Base-by-base conservation (phyloP, 1,284 basidiomycete genomes). In the Austropuccinia psidii region DNA sequence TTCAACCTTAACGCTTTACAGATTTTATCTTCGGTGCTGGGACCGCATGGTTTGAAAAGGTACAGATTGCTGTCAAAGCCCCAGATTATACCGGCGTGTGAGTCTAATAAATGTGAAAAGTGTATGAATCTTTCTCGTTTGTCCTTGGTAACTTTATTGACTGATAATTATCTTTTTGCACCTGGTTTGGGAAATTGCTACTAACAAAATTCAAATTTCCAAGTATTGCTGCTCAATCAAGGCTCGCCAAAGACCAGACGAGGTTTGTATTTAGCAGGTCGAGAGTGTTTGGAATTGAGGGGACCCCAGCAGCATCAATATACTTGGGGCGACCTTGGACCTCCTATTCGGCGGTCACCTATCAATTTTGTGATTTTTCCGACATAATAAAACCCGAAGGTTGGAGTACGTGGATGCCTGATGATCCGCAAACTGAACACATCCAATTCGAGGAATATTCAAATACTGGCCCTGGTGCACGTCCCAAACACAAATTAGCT, bases 21-120 rank as follows among this genome's bases (percentile, higher is more conserved):
- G 68, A 72, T 29, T 72, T 72, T 29, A 72, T 72, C 45, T 72
- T 72, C 33, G 68, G 68, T 13, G 17, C 6, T 7, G 54, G 43
- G 17, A 39, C 35, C 6, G 57, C 68, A 49, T 72, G 68, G 68
- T 52, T 72, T 50, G 57, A 72, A 24, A 15, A 8, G 29, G 19
- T n/a, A 15, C 43, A 39, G 1, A 39, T 61, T 7, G 57, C 27
- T 35, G 35, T 72, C 15, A 72, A 72, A n/a, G 15, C 29, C 9
- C 21, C 52, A 17, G 21, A 31, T 31, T n/a, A 13, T 3, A 13
- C 5, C 21, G 66, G 39, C 29, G n/a, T 35, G 52, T 57, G 21
- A 33, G 43, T 70, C 7, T 37, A n/a, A 33, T 1, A 29, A 39
- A 4, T 4, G 4, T 1, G 8, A 1, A 24, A 1, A 47, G 5